A percentile compares a stretch with the other conserved stretches of the same genome.
These are phyloP conservation scores for Shiraia bambusicola DNA, from an alignment of 2,329 filamentous ascomycete species.

Conservation along the genomic window DNA sequence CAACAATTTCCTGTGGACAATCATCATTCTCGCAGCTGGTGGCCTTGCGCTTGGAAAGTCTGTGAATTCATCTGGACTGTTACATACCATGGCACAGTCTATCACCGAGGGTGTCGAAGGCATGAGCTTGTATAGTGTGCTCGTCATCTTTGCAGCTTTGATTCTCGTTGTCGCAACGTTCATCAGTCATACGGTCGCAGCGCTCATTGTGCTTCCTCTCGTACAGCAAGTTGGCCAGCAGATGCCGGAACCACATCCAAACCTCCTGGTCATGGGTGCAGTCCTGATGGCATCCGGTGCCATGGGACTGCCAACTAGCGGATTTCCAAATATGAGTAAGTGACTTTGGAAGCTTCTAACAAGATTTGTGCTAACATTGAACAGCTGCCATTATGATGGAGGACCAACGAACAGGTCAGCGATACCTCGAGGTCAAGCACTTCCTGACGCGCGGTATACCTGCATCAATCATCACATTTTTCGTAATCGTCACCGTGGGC, in stretches of 20 bases:
- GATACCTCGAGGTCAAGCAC: conserved; percentile 89
- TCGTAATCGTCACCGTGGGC: conserved; percentile 82
- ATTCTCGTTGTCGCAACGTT: conserved; percentile 95
- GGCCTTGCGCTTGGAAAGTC: conserved; percentile 91
- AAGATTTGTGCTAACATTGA: conserved; percentile 15
- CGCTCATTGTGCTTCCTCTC: conserved; percentile 88
- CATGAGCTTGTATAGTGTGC: conserved; percentile 80
- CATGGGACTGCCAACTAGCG: conserved; percentile 93
- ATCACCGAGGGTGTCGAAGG: conserved; percentile 75
- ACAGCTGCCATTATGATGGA: conserved; percentile 98
- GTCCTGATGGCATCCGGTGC: conserved; percentile 97
- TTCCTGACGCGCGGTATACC: conserved; percentile 94
- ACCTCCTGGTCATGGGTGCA: conserved; percentile 90
- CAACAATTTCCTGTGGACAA: conserved; percentile 99
- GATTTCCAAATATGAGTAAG: conserved; percentile 99
- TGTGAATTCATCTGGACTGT: conserved; percentile 86
- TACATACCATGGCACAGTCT: conserved; percentile 79
- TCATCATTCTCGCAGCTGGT: conserved; percentile 95
- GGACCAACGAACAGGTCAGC: conserved; percentile 82
- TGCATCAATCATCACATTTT: conserved; percentile 76
- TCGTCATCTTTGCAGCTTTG: conserved; percentile 80
- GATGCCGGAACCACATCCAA: conserved; percentile 89
- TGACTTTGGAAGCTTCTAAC: conserved; percentile 31
- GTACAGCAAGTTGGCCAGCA: conserved; percentile 80
- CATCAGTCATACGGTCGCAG: conserved; percentile 95